phyloP scores from a whole-genome alignment of 257 asterid species.

The Scutellaria galericulata region DNA sequence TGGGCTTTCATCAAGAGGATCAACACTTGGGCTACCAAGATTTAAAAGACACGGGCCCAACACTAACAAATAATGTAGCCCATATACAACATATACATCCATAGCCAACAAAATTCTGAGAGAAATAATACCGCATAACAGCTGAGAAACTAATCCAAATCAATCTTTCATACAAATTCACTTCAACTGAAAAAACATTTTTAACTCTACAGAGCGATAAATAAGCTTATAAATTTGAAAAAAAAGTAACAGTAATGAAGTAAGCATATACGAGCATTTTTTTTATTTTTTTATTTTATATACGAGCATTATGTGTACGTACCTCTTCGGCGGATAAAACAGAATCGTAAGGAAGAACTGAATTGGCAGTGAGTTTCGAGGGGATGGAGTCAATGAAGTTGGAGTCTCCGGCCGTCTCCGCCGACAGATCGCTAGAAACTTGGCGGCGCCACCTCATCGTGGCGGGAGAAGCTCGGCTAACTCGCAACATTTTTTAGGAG shows the following conservation, averaged over 20 bases:
- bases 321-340: slow-evolving; percentile 65
- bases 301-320: neutral
- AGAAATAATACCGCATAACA: neutral
- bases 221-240: neutral
- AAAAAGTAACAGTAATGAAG: too few relatives aligned
- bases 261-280: neutral
- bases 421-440: slow-evolving; percentile 55
- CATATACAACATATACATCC: too few relatives aligned
- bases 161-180: neutral
- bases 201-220: neutral
- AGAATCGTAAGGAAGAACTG: slow-evolving; percentile 74
- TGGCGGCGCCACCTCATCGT: slow-evolving; percentile 61
- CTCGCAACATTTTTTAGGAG: slow-evolving; percentile 51
- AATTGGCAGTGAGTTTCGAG: slow-evolving; percentile 75
- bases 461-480: slow-evolving; percentile 53
- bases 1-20: too few relatives aligned
- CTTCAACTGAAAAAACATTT: too few relatives aligned
- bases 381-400: slow-evolving; percentile 68
- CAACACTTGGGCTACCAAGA: too few relatives aligned
- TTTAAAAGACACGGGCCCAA: too few relatives aligned
- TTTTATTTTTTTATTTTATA: too few relatives aligned
- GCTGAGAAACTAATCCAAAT: neutral
- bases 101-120: neutral
- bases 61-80: too few relatives aligned
- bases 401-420: slow-evolving; percentile 56